These are phyloP conservation scores for Luffa acutangula DNA, from an alignment of 306 rosid species.

Conservation along the genomic window DNA sequence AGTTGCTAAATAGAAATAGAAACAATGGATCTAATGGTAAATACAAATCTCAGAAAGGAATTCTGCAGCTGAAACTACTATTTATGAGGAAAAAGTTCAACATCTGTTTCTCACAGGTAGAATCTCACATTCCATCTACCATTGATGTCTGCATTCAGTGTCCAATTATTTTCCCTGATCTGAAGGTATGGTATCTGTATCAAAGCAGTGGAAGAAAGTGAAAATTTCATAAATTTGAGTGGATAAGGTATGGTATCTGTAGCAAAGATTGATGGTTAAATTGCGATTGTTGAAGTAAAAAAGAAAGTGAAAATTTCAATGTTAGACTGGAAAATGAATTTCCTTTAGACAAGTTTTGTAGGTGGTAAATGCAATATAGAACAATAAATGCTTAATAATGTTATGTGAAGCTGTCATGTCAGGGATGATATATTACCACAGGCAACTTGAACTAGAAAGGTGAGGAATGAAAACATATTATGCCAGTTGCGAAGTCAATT, in stretches of 20 bases:
- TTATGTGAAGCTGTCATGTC: background rate
- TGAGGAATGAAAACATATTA: background rate
- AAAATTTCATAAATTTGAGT: background rate
- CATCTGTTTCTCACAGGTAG: constrained; percentile 42
- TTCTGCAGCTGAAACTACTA: background rate
- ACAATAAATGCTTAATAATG: background rate
- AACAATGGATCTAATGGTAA: background rate
- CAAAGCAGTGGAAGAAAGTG: constrained; percentile 5
- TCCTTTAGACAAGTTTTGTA: background rate
- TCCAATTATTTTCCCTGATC: constrained; percentile 96
- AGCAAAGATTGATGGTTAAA: no score
- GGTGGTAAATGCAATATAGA: background rate
- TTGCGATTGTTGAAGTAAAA: no score
- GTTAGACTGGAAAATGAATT: background rate
- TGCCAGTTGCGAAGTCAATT: background rate
- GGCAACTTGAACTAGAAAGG: background rate
- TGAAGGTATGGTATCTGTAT: constrained; percentile 86
- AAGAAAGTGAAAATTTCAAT: no score
- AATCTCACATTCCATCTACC: constrained; percentile 90
- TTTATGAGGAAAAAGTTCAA: background rate
- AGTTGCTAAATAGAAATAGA: background rate
- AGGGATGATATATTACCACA: background rate
- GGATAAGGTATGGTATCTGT: no score
- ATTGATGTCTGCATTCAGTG: constrained; percentile 59
- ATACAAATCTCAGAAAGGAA: background rate